A percentile compares a stretch with the other conserved stretches of the same genome.
phyloP scores from a whole-genome alignment of 169 alveolate genomes.

The Cyclospora cayetanensis region DNA sequence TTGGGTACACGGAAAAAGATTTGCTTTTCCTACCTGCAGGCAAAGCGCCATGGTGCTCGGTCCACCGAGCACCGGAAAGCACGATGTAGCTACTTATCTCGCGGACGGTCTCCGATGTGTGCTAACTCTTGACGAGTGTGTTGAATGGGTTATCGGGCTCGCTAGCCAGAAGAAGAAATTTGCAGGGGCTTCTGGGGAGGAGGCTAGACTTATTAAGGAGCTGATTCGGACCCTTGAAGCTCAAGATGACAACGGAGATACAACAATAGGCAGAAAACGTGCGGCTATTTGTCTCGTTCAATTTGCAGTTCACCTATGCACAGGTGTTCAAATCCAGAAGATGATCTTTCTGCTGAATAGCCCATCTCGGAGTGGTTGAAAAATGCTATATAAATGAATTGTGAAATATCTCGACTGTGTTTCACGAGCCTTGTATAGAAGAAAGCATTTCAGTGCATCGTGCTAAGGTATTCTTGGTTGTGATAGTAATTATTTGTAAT shows the following conservation, averaged over 20 bases:
- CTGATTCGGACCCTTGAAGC: constrained; percentile 17
- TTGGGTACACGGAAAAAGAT: too few relatives aligned
- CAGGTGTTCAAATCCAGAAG: too few relatives aligned
- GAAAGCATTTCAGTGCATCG: too few relatives aligned
- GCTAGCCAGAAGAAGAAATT: constrained; percentile 42
- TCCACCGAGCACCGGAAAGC: constrained; percentile 73
- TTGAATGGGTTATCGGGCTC: constrained; percentile 44
- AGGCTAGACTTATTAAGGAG: constrained; percentile 69
- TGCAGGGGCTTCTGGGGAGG: constrained; percentile 53
- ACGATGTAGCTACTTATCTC: constrained; percentile 63
- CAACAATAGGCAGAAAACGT: constrained; percentile 28
- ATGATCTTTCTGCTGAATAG: too few relatives aligned
- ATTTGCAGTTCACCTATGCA: too few relatives aligned
- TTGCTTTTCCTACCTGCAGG: constrained; percentile 35
- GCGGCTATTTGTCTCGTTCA: too few relatives aligned
- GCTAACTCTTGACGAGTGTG: constrained; percentile 70
- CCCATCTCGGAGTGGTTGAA: too few relatives aligned
- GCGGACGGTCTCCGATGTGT: constrained; percentile 48
- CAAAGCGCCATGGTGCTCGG: constrained; percentile 74
- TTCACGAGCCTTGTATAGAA: too few relatives aligned
- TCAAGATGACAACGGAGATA: constrained; percentile 45
- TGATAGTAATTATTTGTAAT: too few relatives aligned
- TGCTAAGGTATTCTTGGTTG: too few relatives aligned
- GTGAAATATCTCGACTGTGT: too few relatives aligned
- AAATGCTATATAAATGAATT: too few relatives aligned